phyloP scores from a whole-genome alignment of 2,329 filamentous ascomycete genomes.

The Ploettnerulaceae sp. region DNA sequence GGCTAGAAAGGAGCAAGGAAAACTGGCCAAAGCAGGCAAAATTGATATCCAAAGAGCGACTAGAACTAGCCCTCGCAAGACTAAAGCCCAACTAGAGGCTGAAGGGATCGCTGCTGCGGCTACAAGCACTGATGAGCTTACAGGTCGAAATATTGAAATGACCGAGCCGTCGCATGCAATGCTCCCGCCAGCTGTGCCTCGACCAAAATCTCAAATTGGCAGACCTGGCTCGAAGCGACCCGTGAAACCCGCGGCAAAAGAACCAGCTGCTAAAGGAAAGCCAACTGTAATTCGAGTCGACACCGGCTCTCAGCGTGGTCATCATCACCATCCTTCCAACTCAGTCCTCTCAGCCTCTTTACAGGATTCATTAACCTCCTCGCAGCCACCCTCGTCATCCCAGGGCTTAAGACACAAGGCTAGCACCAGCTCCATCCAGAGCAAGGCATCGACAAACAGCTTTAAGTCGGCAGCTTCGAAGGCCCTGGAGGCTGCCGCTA shows the following conservation, averaged over 20 bases:
- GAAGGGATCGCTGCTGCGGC: conserved; percentile 32
- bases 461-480: conserved; percentile 66
- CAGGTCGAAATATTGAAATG: conserved; percentile 50
- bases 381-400: conserved; percentile 42
- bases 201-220: conserved; percentile 44
- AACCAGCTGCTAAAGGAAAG: conserved; percentile 53
- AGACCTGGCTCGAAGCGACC: conserved; percentile 53
- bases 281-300: conserved; percentile 69
- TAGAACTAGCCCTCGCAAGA: conserved; percentile 50
- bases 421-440: conserved; percentile 43
- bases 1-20: conserved; percentile 49
- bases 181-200: conserved; percentile 56
- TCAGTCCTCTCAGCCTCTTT: conserved; percentile 52
- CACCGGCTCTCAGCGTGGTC: conserved; percentile 58
- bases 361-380: conserved; percentile 48
- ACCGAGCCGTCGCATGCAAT: conserved; percentile 45
- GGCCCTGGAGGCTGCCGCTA: conserved; percentile 69
- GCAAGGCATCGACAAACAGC: conserved; percentile 44
- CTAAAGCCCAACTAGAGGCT: conserved; percentile 35
- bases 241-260: conserved; percentile 54
- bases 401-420: conserved; percentile 56
- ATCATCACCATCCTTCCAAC: conserved; percentile 56
- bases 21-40: conserved; percentile 34
- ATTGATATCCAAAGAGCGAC: conserved; percentile 40
- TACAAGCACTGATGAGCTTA: conserved; percentile 33